Evolutionary conservation across 768 basidiomycete species (phyloP).

Genomic region (Rossbeevera mucosa): DNA sequence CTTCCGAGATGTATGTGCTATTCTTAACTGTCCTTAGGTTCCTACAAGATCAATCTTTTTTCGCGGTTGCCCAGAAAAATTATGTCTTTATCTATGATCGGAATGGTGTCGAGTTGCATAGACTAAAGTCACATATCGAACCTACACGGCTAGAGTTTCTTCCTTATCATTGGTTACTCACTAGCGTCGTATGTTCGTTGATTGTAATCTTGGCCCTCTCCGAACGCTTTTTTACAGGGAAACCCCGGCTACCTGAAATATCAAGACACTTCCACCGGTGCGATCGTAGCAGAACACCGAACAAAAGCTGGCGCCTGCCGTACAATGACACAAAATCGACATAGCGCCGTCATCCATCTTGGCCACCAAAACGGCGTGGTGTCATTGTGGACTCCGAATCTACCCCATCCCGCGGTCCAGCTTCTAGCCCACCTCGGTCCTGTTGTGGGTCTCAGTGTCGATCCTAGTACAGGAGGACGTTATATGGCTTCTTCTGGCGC

Average conservation of each 20-base stretch:
- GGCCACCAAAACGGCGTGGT: constrained; percentile 95
- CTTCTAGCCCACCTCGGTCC: constrained; percentile 90
- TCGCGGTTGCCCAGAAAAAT: constrained; percentile 94
- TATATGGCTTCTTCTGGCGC: constrained; percentile 89
- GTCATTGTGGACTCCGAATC: constrained; percentile 96
- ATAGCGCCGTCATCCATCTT: constrained; percentile 91
- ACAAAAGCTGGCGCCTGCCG: constrained; percentile 84
- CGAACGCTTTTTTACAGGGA: constrained; percentile 43
- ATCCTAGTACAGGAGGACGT: constrained; percentile 78
- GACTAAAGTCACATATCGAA: constrained; percentile 79
- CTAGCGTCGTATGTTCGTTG: constrained; percentile 58
- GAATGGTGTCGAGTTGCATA: constrained; percentile 89
- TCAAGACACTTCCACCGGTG: constrained; percentile 93
- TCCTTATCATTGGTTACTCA: constrained; percentile 93
- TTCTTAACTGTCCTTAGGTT: constrained; percentile 47
- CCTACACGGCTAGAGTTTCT: constrained; percentile 88
- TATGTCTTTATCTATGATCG: constrained; percentile 95
- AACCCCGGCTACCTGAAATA: constrained; percentile 92
- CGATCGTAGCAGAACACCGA: constrained; percentile 79
- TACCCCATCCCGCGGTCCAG: constrained; percentile 87
- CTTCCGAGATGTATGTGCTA: neutral
- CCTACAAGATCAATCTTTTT: constrained; percentile 88
- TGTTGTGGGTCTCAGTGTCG: constrained; percentile 73
- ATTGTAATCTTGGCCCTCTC: neutral
- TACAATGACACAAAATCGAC: constrained; percentile 85